These are phyloP conservation scores for Populus pruinosa DNA, from an alignment of 345 rosid genomes.

Conservation along the genomic window DNA sequence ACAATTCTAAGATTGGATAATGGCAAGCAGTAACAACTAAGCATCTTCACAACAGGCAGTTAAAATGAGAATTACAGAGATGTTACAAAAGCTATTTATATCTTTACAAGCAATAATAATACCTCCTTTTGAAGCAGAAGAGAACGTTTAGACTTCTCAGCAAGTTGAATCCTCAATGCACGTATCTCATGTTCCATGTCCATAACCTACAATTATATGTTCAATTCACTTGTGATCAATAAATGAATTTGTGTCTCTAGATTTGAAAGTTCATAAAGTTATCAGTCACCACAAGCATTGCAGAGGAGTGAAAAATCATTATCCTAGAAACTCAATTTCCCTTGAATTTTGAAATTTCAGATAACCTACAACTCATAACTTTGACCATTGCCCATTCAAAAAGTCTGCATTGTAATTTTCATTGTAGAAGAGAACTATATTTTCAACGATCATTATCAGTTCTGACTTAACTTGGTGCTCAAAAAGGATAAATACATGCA, in stretches of 20 bases:
- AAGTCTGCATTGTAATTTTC: not conserved
- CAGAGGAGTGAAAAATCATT: not conserved
- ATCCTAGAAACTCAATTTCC: not conserved
- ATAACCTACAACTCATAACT: not conserved
- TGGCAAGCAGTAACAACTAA: not conserved
- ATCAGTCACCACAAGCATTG: not conserved
- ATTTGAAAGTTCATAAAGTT: not conserved
- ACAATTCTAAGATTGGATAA: not conserved
- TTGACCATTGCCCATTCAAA: not conserved
- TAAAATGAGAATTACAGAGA: not conserved
- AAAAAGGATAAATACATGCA: not conserved
- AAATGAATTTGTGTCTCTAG: not conserved
- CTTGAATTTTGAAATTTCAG: not conserved
- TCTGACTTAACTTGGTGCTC: not conserved
- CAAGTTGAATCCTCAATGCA: conserved; percentile 78
- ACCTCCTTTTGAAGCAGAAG: conserved; percentile 78
- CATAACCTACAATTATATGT: conserved; percentile 58
- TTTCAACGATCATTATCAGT: not conserved
- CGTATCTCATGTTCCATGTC: conserved; percentile 89
- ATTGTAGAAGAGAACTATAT: not conserved
- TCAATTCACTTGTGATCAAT: conserved; percentile 3
- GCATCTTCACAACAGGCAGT: not conserved
- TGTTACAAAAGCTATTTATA: not conserved
- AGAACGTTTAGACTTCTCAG: conserved; percentile 69
- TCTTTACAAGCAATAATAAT: not conserved